Percentiles rank a stretch among this genome's conserved stretches.
phyloP scores from a whole-genome alignment of 2,329 filamentous ascomycete species.

The Claviceps paspali region DNA sequence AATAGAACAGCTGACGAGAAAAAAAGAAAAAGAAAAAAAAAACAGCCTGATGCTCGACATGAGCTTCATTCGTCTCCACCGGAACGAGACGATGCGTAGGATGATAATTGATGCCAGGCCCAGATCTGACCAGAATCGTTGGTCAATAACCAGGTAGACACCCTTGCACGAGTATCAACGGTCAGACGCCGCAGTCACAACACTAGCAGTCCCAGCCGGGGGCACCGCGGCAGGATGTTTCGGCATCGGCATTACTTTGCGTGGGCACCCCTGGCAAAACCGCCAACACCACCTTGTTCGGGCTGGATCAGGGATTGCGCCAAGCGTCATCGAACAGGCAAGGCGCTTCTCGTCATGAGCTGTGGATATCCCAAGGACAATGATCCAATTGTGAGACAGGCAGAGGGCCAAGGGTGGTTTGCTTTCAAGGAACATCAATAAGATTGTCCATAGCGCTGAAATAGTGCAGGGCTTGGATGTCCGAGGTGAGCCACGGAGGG shows the following conservation, averaged over 20 bases:
- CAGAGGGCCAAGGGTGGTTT: background rate
- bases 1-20: background rate
- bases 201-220: background rate
- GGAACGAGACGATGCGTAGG: background rate
- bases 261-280: slow-evolving; percentile 2
- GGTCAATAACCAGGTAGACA: background rate
- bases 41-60: background rate
- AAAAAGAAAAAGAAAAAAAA: too few relatives aligned
- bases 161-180: slow-evolving; percentile 2
- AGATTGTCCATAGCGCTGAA: too few relatives aligned
- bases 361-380: background rate
- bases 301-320: slow-evolving; percentile 7
- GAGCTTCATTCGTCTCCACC: background rate
- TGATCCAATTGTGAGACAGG: background rate
- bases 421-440: background rate
- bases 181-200: slow-evolving; percentile 1
- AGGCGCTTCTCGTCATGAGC: slow-evolving; percentile 3
- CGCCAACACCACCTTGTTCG: slow-evolving; percentile 3
- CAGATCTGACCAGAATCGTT: background rate
- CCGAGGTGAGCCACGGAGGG: too few relatives aligned
- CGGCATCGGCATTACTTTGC: background rate
- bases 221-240: background rate
- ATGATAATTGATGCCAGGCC: background rate
- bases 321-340: slow-evolving; percentile 7
- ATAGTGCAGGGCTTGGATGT: too few relatives aligned